phyloP scores from a whole-genome alignment of 441 rosid genomes.

The Sinapis alba region DNA sequence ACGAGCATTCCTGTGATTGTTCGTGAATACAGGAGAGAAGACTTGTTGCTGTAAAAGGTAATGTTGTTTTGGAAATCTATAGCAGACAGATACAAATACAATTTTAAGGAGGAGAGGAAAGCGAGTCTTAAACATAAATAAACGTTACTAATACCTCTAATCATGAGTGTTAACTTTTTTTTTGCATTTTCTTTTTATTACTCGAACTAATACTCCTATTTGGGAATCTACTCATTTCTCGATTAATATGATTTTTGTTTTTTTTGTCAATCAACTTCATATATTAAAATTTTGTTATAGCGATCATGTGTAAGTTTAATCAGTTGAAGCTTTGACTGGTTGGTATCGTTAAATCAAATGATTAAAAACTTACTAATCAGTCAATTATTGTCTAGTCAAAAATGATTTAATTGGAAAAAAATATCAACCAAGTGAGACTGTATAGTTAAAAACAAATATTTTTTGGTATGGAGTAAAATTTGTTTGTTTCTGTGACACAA shows the following conservation, averaged over 20 bases:
- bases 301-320: background rate
- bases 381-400: background rate
- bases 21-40: constrained; percentile 63
- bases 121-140: background rate
- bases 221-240: background rate
- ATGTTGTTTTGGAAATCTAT: background rate
- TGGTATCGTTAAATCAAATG: background rate
- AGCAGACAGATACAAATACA: constrained; percentile 19
- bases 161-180: background rate
- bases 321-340: background rate
- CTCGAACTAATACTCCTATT: background rate
- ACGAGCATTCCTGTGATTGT: constrained; percentile 79
- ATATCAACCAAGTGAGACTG: background rate
- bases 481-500: background rate
- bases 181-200: background rate
- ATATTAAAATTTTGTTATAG: background rate
- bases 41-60: constrained; percentile 50
- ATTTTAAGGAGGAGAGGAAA: background rate
- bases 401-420: background rate
- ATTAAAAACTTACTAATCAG: background rate
- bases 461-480: background rate
- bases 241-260: background rate
- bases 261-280: background rate
- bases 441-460: background rate
- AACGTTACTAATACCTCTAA: constrained; percentile 3